phyloP scores from a whole-genome alignment of 139 green algal genomes.

The Chlorella ohadii region DNA sequence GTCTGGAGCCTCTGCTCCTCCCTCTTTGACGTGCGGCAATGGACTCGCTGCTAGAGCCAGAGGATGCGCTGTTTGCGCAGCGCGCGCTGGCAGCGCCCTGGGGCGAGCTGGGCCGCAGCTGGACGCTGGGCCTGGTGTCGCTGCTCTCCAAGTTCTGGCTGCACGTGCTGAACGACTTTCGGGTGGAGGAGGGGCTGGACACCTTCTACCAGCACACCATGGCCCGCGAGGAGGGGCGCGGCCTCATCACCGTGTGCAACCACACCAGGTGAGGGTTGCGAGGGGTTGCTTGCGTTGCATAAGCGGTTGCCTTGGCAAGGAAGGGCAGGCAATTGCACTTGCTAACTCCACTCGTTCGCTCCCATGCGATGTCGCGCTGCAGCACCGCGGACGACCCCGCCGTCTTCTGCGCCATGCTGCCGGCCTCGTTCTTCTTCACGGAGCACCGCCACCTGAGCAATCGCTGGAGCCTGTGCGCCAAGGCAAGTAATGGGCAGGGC shows the following conservation, averaged over 20 bases:
- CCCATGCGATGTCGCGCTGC: slow-evolving; percentile 35
- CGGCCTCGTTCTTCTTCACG: slow-evolving; percentile 75
- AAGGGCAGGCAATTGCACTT: too few species aligned
- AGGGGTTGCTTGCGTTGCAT: too few species aligned
- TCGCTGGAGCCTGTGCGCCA: slow-evolving; percentile 87
- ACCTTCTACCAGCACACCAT: slow-evolving; percentile 44
- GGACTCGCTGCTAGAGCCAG: slow-evolving; percentile 42
- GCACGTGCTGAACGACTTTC: slow-evolving; percentile 60
- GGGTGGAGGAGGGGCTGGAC: slow-evolving; percentile 34
- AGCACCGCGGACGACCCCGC: slow-evolving; percentile 91
- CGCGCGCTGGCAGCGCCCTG: slow-evolving; percentile 57
- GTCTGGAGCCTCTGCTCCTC: too few species aligned
- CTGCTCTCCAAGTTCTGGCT: slow-evolving; percentile 63
- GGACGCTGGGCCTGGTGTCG: slow-evolving; percentile 65
- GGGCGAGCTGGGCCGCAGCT: slow-evolving; percentile 62
- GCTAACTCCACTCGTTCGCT: too few species aligned
- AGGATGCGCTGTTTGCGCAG: slow-evolving; percentile 29
- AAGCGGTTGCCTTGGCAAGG: too few species aligned
- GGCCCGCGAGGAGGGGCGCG: slow-evolving; percentile 39
- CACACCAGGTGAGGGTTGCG: slow-evolving; percentile 77
- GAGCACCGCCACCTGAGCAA: slow-evolving; percentile 68
- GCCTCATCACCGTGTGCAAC: slow-evolving; percentile 81
- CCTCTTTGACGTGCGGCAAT: neutral
- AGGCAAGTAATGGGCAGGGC: too few species aligned
- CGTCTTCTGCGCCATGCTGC: slow-evolving; percentile 75